Evolutionary conservation across 208 protist genomes (phyloP), one percentile per base, ranked within the genome.

Genomic region (Leishmania braziliensis): DNA sequence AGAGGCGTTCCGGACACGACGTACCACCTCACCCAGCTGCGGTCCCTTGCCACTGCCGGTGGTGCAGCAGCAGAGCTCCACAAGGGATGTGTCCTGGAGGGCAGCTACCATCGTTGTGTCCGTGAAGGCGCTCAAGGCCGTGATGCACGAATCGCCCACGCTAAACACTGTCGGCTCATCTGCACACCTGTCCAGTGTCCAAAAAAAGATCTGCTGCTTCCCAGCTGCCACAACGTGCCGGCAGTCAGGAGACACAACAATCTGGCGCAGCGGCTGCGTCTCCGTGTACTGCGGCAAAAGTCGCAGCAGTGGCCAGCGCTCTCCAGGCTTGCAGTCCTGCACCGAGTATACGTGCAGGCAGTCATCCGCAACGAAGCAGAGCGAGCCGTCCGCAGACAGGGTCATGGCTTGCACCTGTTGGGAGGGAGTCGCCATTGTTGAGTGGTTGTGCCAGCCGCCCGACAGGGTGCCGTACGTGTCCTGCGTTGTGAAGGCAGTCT

Each of bases 311-410:
- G 86, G 77, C 92, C 92, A 96, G 53, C 68, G 75, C 62, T 92
- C 84, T 0, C 94, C 94, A 0, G 94, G 90, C 56, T 46, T 53
- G 84, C 92, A 90, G 43, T 77, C 50, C n/a, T 63, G 76, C 51
- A 91, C 78, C 29, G 79, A 79, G 77, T 95, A 97, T 9, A 94
- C 78, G 80, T 96, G 88, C 29, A 97, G 83, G 79, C 82, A 91
- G 83, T 97, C 94, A 76, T 97, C 94, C 6, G 92, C 91, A 33
- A 96, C 85, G 65, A 94, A 92, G 79, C 94, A 97, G 33, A 96
- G 80, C 10, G 88, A 91, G 65, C 84, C 91, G 79, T 97, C 94
- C 4, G 69, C 39, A 43, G 94, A 95, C 1, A 97, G 77, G 6
- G 83, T 78, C 84, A 97, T 86, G 53, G 85, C 73, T 18, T 53